A percentile compares a stretch with the other conserved stretches of the same genome.
Conservation (phyloP, 805 yeast species). For the Yarrowia porcina region DNA sequence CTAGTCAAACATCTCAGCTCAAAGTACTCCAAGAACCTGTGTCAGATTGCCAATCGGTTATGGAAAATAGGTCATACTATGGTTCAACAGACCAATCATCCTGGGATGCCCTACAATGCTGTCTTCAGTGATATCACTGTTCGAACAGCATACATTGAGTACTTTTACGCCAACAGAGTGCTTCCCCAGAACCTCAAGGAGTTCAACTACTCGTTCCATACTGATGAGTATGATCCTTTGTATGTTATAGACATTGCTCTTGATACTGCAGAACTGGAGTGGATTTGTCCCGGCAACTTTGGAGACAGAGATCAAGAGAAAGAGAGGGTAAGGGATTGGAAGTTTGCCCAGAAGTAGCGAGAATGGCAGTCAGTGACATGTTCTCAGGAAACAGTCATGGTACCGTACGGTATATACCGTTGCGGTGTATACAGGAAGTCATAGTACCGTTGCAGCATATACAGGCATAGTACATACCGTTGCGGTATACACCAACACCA, state of each 20-base stretch:
- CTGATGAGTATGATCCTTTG: background rate
- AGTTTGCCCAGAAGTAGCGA: constrained; percentile 6
- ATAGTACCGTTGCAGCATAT: too few relatives aligned
- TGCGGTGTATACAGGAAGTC: too few relatives aligned
- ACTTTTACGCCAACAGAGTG: constrained; percentile 10
- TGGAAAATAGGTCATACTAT: background rate
- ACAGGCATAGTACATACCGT: too few relatives aligned
- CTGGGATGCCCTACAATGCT: background rate
- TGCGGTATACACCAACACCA: too few relatives aligned
- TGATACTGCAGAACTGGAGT: background rate
- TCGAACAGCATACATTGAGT: constrained; percentile 9
- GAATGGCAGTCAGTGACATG: too few relatives aligned
- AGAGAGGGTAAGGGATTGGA: background rate
- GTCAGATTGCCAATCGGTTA: background rate
- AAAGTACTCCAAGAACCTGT: background rate
- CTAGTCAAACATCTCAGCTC: constrained; percentile 5
- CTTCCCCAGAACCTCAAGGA: background rate
- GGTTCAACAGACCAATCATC: background rate
- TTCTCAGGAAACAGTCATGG: too few relatives aligned
- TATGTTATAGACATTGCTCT: constrained; percentile 2
- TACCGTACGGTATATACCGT: too few relatives aligned
- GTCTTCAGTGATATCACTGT: constrained; percentile 13
- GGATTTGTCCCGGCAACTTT: constrained; percentile 10
- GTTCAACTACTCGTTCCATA: constrained; percentile 12
- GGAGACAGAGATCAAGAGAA: background rate